These are phyloP conservation scores for Metschnikowia drakensbergensis DNA, from an alignment of 805 yeast genomes.

Conservation along the genomic window DNA sequence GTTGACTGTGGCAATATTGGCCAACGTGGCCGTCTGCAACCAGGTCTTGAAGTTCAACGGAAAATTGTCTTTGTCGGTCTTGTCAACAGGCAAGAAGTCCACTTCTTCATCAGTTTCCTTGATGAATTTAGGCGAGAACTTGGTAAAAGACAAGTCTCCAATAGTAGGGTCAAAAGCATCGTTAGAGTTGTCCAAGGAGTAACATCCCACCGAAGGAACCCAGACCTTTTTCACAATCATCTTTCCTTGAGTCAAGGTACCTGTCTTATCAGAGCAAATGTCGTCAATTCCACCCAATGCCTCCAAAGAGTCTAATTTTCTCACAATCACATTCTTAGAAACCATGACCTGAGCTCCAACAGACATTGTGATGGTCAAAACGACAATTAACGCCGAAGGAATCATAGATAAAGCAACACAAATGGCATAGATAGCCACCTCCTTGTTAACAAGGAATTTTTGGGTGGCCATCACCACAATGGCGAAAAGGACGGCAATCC, in stretches of 20 bases:
- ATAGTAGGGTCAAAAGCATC: constrained; percentile 63
- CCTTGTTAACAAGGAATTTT: constrained; percentile 64
- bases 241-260: constrained; percentile 76
- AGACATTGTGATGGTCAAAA: constrained; percentile 82
- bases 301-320: constrained; percentile 74
- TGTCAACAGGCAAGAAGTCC: constrained; percentile 22
- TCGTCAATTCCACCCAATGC: constrained; percentile 77
- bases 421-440: constrained; percentile 85
- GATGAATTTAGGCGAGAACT: constrained; percentile 35
- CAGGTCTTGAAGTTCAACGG: constrained; percentile 42
- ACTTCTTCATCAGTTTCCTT: constrained; percentile 36
- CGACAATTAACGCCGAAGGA: constrained; percentile 77
- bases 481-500: constrained; percentile 80
- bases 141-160: constrained; percentile 44
- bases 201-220: constrained; percentile 62
- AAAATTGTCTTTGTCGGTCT: constrained; percentile 17
- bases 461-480: constrained; percentile 86
- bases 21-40: constrained; percentile 67
- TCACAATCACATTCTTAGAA: constrained; percentile 64
- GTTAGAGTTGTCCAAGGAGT: constrained; percentile 48
- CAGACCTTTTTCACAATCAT: constrained; percentile 71
- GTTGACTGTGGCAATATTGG: constrained; percentile 71
- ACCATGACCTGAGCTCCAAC: constrained; percentile 74
- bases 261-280: constrained; percentile 80
- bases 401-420: constrained; percentile 82